Evolutionary conservation across 441 rosid genomes (phyloP).

Genomic region (Populus hybrid): DNA sequence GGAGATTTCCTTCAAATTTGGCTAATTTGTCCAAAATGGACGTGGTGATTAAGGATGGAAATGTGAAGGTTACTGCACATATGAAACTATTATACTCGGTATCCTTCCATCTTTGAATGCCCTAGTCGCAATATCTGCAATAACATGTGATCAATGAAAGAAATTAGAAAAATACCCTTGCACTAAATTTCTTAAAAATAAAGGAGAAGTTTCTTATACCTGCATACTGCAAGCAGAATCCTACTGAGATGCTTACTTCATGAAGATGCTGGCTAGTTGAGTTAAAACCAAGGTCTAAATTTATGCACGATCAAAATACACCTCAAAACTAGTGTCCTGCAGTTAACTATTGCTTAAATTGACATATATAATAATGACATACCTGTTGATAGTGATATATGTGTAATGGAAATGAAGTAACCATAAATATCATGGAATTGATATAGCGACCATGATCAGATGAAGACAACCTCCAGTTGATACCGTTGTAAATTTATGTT

Average conservation of each 20-base stretch:
- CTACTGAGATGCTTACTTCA: background rate
- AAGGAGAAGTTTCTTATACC: background rate
- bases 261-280: background rate
- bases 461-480: background rate
- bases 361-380: background rate
- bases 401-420: background rate
- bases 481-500: background rate
- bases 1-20: conserved; percentile 75
- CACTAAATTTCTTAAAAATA: background rate
- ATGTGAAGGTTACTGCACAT: conserved; percentile 53
- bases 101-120: conserved; percentile 8
- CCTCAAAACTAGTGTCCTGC: background rate
- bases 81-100: conserved; percentile 72
- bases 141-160: background rate
- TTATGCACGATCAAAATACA: background rate
- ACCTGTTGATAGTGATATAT: background rate
- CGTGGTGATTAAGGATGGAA: conserved; percentile 58
- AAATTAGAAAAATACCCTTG: background rate
- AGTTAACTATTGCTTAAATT: background rate
- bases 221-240: background rate
- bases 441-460: background rate
- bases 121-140: background rate
- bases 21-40: conserved; percentile 75
- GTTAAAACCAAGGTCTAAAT: background rate
- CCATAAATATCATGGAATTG: background rate